Conservation (phyloP, 805 yeast species). For the Kazachstania kunashirensis region DNA sequence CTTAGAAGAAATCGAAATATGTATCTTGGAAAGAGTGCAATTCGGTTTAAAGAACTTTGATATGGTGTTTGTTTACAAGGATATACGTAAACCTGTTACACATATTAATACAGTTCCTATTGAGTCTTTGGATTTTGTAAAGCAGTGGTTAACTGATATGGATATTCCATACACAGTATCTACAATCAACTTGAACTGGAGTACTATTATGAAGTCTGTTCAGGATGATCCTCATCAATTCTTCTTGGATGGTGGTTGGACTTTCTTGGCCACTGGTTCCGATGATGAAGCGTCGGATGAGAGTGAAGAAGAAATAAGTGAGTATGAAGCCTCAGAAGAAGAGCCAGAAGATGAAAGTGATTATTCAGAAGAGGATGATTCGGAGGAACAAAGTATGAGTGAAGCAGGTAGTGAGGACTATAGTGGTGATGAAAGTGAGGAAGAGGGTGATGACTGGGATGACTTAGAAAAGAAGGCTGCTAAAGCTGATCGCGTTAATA, state of each 20-base stretch:
- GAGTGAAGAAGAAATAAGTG: conserved; percentile 54
- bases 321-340: conserved; percentile 37
- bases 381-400: conserved; percentile 31
- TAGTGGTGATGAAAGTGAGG: conserved; percentile 24
- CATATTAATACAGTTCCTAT: conserved; percentile 93
- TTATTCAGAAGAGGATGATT: conserved; percentile 31
- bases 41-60: conserved; percentile 95
- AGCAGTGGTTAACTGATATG: conserved; percentile 95
- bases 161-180: conserved; percentile 94
- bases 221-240: conserved; percentile 89
- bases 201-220: conserved; percentile 88
- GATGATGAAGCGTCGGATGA: conserved; percentile 64
- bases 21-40: conserved; percentile 93
- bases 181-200: conserved; percentile 92
- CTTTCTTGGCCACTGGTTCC: conserved; percentile 79
- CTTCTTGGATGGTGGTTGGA: conserved; percentile 94
- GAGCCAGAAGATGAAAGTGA: conserved; percentile 36
- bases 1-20: conserved; percentile 84
- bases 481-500: conserved; percentile 30
- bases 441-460: conserved; percentile 35
- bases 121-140: conserved; percentile 82
- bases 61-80: conserved; percentile 92
- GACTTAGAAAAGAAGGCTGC: conserved; percentile 33
- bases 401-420: conserved; percentile 26
- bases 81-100: conserved; percentile 75